These are phyloP conservation scores for Coriaria nepalensis DNA, from an alignment of 306 rosid species.

Conservation along the genomic window DNA sequence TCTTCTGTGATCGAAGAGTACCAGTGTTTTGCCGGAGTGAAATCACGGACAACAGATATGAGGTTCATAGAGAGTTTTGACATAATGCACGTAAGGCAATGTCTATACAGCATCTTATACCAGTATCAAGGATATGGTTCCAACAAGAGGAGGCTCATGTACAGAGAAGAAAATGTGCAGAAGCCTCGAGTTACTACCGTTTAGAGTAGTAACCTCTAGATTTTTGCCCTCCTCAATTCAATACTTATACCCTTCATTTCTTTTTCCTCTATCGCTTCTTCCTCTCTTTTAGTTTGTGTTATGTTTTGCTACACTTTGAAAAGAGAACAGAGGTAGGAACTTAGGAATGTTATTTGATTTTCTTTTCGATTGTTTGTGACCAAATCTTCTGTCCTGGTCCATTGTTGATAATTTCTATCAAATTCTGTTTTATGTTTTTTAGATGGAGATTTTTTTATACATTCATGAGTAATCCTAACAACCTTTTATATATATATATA, in stretches of 20 bases:
- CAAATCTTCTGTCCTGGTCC: no score
- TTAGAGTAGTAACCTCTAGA: slow-evolving; percentile 7
- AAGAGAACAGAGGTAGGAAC: no score
- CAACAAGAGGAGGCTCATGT: slow-evolving; percentile 61
- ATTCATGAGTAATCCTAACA: no score
- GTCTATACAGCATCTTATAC: slow-evolving; percentile 84
- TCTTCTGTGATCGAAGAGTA: slow-evolving; percentile 80
- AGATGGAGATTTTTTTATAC: no score
- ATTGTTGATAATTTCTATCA: no score
- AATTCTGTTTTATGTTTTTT: no score
- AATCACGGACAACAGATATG: slow-evolving; percentile 54
- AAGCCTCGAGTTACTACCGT: slow-evolving; percentile 47
- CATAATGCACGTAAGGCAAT: slow-evolving; percentile 44
- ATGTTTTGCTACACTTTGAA: no score
- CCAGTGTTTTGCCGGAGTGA: slow-evolving; percentile 57
- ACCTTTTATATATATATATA: no score
- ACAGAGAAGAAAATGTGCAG: slow-evolving; percentile 55
- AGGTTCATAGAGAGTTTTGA: slow-evolving; percentile 63
- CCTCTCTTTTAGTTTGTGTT: not conserved
- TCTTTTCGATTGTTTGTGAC: no score
- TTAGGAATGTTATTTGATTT: no score
- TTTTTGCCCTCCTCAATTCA: no score
- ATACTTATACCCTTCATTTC: not conserved
- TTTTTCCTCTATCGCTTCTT: not conserved
- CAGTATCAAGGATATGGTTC: slow-evolving; percentile 83